Evolutionary conservation across 345 rosid species (phyloP).

Genomic region (Euphorbia tirucalli): DNA sequence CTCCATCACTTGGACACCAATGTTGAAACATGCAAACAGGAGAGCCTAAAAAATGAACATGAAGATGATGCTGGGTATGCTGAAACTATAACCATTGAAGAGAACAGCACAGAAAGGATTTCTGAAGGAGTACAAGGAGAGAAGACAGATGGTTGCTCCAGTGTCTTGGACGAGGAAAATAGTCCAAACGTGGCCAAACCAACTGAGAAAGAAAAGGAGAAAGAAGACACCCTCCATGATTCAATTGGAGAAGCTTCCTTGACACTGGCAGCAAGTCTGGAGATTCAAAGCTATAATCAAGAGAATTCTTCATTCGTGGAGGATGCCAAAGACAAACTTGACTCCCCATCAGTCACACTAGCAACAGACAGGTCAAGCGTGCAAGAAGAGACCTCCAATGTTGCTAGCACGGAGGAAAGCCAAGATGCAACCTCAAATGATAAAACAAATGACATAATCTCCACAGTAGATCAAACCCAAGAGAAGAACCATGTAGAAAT

Average conservation of each 20-base stretch:
- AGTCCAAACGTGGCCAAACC: slow-evolving; percentile 8
- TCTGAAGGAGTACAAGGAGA: slow-evolving; percentile 20
- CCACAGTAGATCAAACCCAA: slow-evolving; percentile 1
- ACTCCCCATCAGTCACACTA: slow-evolving; percentile 5
- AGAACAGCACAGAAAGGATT: slow-evolving; percentile 8
- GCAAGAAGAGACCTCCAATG: slow-evolving; percentile 13
- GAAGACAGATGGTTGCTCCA: too few relatives aligned
- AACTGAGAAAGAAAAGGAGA: slow-evolving; percentile 14
- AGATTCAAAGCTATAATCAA: slow-evolving; percentile 14
- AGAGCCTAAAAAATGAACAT: slow-evolving; percentile 8
- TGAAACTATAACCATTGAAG: slow-evolving; percentile 10
- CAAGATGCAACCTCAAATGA: slow-evolving; percentile 8
- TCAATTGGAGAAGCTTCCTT: slow-evolving; percentile 10
- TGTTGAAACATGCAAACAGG: slow-evolving; percentile 9
- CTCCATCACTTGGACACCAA: slow-evolving; percentile 21
- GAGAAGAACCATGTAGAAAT: slow-evolving; percentile 4
- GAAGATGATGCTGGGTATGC: neutral
- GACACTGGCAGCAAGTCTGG: slow-evolving; percentile 17
- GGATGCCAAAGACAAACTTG: neutral
- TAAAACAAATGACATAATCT: slow-evolving; percentile 7
- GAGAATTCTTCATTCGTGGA: slow-evolving; percentile 8
- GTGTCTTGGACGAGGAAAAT: too few relatives aligned
- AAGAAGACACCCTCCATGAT: neutral
- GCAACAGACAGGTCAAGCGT: slow-evolving; percentile 18
- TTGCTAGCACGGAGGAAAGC: neutral